phyloP scores from a whole-genome alignment of 1,284 basidiomycete genomes.

The Trametes pubescens region DNA sequence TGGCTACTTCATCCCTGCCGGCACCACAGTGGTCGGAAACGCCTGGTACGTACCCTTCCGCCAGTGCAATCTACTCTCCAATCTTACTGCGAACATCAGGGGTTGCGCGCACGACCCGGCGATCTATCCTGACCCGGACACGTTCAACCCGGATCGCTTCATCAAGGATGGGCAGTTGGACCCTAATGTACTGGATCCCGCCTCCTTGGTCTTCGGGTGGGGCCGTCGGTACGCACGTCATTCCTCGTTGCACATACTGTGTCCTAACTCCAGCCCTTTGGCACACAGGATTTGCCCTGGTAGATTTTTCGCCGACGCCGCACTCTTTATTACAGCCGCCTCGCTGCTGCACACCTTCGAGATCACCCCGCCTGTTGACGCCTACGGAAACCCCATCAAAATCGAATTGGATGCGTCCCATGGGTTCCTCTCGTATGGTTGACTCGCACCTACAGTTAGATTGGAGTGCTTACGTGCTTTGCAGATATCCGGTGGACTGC shows the following conservation, averaged over 20 bases:
- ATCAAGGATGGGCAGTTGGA: slow-evolving; percentile 22
- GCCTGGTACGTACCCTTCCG: slow-evolving; percentile 19
- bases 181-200: slow-evolving; percentile 16
- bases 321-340: slow-evolving; percentile 13
- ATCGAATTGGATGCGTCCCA: neutral
- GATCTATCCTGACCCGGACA: slow-evolving; percentile 26
- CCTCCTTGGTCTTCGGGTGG: slow-evolving; percentile 33
- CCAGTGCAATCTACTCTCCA: neutral
- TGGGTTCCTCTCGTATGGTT: slow-evolving; percentile 8
- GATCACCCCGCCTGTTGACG: slow-evolving; percentile 4
- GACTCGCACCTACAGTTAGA: neutral
- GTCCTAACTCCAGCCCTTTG: neutral
- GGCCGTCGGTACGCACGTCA: slow-evolving; percentile 15
- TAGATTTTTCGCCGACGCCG: slow-evolving; percentile 12
- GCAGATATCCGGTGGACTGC: slow-evolving; percentile 15
- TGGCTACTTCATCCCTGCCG: slow-evolving; percentile 29
- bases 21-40: slow-evolving; percentile 1
- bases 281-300: slow-evolving; percentile 17
- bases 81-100: slow-evolving; percentile 2
- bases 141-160: slow-evolving; percentile 31
- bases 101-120: slow-evolving; percentile 18
- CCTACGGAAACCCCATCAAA: neutral
- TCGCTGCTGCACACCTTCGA: slow-evolving; percentile 13
- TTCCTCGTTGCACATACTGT: neutral
- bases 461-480: neutral